phyloP scores from a whole-genome alignment of 2,329 filamentous ascomycete species.

The Trichoderma sp. region DNA sequence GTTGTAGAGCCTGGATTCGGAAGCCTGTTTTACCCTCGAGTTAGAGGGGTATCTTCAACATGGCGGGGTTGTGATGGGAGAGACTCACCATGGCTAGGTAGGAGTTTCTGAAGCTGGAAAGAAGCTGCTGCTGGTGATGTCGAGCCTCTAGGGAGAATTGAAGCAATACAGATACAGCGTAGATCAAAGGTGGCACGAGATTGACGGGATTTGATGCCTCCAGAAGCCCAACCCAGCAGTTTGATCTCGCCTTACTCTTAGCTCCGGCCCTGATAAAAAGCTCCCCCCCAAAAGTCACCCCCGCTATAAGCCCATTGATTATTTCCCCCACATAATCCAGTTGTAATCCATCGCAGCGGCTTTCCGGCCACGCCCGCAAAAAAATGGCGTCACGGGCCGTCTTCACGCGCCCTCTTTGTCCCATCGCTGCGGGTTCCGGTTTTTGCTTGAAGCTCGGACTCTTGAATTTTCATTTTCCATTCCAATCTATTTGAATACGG shows the following conservation, averaged over 20 bases:
- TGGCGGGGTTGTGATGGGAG: neutral
- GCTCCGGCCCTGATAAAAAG: neutral
- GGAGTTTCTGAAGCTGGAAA: neutral
- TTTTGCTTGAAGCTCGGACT: neutral
- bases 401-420: neutral
- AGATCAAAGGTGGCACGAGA: neutral
- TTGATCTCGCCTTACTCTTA: neutral
- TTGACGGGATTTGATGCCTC: neutral
- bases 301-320: neutral
- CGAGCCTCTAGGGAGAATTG: neutral
- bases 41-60: neutral
- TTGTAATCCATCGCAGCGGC: neutral
- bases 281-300: constrained; percentile 5
- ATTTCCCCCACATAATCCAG: neutral
- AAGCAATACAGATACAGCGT: neutral
- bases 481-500: neutral
- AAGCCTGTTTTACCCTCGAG: constrained; percentile 39
- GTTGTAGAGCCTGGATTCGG: constrained; percentile 86
- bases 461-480: neutral
- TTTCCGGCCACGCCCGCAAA: constrained; percentile 2
- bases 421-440: neutral
- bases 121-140: neutral
- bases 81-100: neutral
- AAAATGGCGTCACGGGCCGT: constrained; percentile 20
- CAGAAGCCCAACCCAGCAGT: neutral